Base-by-base conservation (phyloP, 2,329 filamentous ascomycete genomes). In the Parastagonospora nodorum region DNA sequence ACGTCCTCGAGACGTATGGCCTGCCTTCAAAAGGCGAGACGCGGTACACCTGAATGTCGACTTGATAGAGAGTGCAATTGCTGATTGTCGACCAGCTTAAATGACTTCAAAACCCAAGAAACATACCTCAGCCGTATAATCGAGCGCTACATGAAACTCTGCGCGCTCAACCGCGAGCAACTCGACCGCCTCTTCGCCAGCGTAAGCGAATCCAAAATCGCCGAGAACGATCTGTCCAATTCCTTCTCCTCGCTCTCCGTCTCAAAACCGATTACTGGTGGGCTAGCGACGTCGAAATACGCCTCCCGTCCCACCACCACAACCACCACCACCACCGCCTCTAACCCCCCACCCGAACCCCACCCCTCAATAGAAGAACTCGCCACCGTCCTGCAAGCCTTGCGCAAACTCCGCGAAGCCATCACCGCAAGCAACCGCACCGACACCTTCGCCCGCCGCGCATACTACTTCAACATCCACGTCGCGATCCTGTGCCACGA, bases 331-430 rank as follows among this genome's bases (percentile, higher is more conserved):
- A 48, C 48, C 28, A 49, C 53, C 16, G 57, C 65, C 27, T 59
- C 61, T 48, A 73, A 60, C 60, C 49, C 61, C 15, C 37, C 64
- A 19, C 60, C 63, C 49, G 73, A 60, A 60, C 55, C 67, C 42
- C 48, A 73, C 36, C 69, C 76, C 24, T 59, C 66, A 1, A 61
- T 62, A 11, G 47, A 84, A 59, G 86, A 89, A 58, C 82, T 97
- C 28, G 83, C 87, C 2, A 84, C 84, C 15, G 85, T 97, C 45
- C 81, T 97, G 46, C 84, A 89, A 64, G 90, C 93, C 2, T 87
- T 97, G 69, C 87, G 94, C 55, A 97, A 97, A 73, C 84, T 99
- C 29, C 86, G 94, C 49, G 94, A 99, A 77, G 92, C 88, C 19
- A 87, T 97, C 41, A 84, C 96, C 2, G 90, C 90, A 10, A 87